Percentiles rank a stretch among this genome's conserved stretches.
Conservation (phyloP, 331 rosid species). For the Spiraea crenata region DNA sequence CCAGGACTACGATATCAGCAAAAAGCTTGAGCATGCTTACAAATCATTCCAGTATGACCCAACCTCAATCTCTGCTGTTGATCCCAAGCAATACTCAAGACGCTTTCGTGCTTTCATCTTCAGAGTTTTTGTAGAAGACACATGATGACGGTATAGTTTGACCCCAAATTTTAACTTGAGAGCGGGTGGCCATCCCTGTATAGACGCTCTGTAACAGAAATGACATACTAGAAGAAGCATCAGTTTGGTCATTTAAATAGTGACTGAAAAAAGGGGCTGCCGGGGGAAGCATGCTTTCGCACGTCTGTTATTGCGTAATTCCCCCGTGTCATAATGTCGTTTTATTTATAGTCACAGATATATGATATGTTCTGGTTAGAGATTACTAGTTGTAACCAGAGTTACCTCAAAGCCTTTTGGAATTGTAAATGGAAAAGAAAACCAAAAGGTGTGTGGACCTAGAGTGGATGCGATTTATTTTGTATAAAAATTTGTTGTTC, state of each 20-base stretch:
- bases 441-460: slow-evolving; percentile 36
- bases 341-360: slow-evolving; percentile 41
- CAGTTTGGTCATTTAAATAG: slow-evolving; percentile 20
- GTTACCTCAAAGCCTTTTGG: slow-evolving; percentile 36
- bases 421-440: slow-evolving; percentile 57
- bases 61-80: slow-evolving; percentile 90
- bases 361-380: slow-evolving; percentile 49
- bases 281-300: slow-evolving; percentile 34
- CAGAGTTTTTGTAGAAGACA: slow-evolving; percentile 85
- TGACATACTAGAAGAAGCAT: slow-evolving; percentile 29
- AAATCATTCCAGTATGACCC: slow-evolving; percentile 87
- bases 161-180: slow-evolving; percentile 32
- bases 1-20: slow-evolving; percentile 92
- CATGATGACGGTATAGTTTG: slow-evolving; percentile 40
- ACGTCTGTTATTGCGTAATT: slow-evolving; percentile 32
- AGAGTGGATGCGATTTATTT: slow-evolving; percentile 33
- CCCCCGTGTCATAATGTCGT: slow-evolving; percentile 21
- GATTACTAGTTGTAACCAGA: slow-evolving; percentile 41
- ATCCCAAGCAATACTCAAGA: slow-evolving; percentile 90
- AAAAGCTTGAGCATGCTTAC: slow-evolving; percentile 96
- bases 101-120: slow-evolving; percentile 94
- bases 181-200: slow-evolving; percentile 39
- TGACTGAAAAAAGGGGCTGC: slow-evolving; percentile 34
- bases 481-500: slow-evolving; percentile 17
- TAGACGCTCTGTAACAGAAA: slow-evolving; percentile 33